Evolutionary conservation across 2,329 filamentous ascomycete species (phyloP).

Genomic region (Chaetomium globosum): DNA sequence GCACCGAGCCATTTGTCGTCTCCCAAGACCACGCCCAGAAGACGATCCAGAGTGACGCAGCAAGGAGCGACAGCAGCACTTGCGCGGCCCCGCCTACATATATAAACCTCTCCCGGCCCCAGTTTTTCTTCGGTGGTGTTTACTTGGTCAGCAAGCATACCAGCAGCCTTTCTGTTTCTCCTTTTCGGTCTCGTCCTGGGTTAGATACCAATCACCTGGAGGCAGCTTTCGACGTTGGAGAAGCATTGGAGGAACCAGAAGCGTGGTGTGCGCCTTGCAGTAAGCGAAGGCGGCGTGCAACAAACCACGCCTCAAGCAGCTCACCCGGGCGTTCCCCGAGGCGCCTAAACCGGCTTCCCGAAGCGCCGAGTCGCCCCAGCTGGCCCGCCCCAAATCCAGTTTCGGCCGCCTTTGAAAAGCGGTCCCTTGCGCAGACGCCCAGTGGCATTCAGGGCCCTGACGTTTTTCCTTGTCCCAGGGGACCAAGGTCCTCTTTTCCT

Average conservation of each 20-base stretch:
- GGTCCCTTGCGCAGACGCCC: neutral
- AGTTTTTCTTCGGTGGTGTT: neutral
- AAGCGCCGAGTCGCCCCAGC: constrained; percentile 13
- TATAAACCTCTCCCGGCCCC: constrained; percentile 11
- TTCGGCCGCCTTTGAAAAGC: constrained; percentile 13
- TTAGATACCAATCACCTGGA: neutral
- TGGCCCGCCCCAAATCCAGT: constrained; percentile 12
- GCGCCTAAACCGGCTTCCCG: constrained; percentile 13
- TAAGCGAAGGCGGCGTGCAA: constrained; percentile 17
- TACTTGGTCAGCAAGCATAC: neutral
- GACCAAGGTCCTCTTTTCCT: neutral
- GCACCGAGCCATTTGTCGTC: constrained; percentile 33
- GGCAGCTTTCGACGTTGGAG: constrained; percentile 6
- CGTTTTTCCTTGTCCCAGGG: neutral
- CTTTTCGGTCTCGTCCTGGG: neutral
- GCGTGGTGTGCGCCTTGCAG: constrained; percentile 27
- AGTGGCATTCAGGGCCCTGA: neutral
- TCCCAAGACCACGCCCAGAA: constrained; percentile 24
- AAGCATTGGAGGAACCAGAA: neutral
- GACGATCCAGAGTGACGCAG: constrained; percentile 19
- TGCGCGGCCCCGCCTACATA: constrained; percentile 14
- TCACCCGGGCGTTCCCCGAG: neutral
- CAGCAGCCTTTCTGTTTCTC: neutral
- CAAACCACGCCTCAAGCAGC: neutral
- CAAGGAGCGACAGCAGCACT: constrained; percentile 15